Base-by-base conservation (phyloP, 257 asterid species). In the Capsicum baccatum region DNA sequence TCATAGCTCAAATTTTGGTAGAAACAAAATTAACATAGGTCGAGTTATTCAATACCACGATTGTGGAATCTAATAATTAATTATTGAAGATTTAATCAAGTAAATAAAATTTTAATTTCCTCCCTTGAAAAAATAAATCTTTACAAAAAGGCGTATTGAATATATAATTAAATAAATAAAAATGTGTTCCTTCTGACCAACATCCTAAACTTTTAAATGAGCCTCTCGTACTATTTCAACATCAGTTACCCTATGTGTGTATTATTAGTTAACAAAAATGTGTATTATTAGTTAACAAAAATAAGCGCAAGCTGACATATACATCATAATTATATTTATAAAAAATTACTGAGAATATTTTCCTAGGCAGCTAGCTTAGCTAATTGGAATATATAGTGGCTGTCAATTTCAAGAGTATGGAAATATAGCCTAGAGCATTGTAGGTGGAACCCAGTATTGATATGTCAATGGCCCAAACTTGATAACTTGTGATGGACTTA, bases 371-470 rank as follows among this genome's bases (percentile, higher is more conserved):
- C 59, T 16, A 86, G 17, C 73, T 47, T 50, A 66, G 48, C 39
- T 67, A 59, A 26, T 59, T 17, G 69, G 12, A 16, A 16, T 55
- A 14, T 55, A 55, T 37, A 81, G 17, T 81, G 84, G 84, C 84
- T 62, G 84, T 81, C 84, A 81, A 60, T 62, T 47, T 44, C 84
- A 81, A 81, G 42, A 59, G 63, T 83, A 39, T 50, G 69, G 33
- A 62, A 66, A 81, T 81, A 54, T 52, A 76, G 12, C 63, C 7
- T 63, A 63, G 73, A 33, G 59, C 26, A 12, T 21, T 54, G 15
- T 62, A 76, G 86, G 89, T 87, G 88, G 87, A 79, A 16, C 68
- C 79, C 85, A 69, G 85, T 21, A 11, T 21, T 62, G 85, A 89
- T 85, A 84, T 82, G 48, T 76, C 14, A 76, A 76, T 52, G 81